Evolutionary conservation across 768 basidiomycete species (phyloP).

Genomic region (Lentinula aciculospora): DNA sequence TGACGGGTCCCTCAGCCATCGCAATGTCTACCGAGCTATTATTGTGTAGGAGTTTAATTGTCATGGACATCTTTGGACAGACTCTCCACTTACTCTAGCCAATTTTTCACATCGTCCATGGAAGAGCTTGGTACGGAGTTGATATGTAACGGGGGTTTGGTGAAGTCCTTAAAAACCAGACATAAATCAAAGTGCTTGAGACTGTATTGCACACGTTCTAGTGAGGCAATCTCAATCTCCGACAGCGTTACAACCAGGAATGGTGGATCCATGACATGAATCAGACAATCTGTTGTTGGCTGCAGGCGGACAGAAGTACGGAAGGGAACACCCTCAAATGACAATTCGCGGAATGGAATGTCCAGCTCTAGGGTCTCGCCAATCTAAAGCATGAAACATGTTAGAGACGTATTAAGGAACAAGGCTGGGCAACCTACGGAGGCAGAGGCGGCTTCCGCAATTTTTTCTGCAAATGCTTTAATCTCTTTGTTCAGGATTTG

Average conservation of each 20-base stretch:
- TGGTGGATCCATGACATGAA: constrained; percentile 91
- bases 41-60: background rate
- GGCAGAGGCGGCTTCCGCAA: constrained; percentile 75
- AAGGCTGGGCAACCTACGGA: constrained; percentile 46
- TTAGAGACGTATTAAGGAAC: background rate
- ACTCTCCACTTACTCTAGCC: constrained; percentile 77
- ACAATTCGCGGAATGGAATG: constrained; percentile 94
- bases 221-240: constrained; percentile 94
- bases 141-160: constrained; percentile 87
- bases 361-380: constrained; percentile 90
- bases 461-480: constrained; percentile 86
- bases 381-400: constrained; percentile 24
- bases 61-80: too few species aligned
- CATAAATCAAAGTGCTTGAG: constrained; percentile 97
- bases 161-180: constrained; percentile 96
- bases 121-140: constrained; percentile 90
- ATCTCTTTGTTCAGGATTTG: constrained; percentile 92
- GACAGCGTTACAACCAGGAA: constrained; percentile 92
- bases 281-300: constrained; percentile 94
- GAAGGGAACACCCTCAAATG: constrained; percentile 96
- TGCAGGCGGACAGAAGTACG: constrained; percentile 91
- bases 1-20: constrained; percentile 92
- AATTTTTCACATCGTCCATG: constrained; percentile 97
- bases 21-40: constrained; percentile 93
- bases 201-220: constrained; percentile 95